phyloP scores from a whole-genome alignment of 495 filamentous ascomycete species.

The Aspergillus nidulans region DNA sequence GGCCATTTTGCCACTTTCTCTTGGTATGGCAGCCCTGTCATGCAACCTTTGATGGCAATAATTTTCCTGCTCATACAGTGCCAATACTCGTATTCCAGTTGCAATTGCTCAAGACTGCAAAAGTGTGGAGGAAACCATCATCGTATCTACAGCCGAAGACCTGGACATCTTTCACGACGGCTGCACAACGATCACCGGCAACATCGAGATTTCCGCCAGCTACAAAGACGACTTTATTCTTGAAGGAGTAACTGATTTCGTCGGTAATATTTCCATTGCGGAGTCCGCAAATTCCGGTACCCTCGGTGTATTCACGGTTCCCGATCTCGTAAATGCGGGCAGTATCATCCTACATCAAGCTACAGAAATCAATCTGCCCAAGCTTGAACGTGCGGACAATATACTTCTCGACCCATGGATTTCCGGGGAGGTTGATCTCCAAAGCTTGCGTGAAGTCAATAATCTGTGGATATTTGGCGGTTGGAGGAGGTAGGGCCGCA shows the following conservation, averaged over 20 bases:
- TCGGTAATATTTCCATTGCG: not conserved
- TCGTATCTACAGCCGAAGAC: not conserved
- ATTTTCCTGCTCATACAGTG: not conserved
- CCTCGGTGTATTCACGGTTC: not conserved
- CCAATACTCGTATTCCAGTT: not conserved
- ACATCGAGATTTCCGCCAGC: not conserved
- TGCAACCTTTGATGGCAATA: too few species aligned
- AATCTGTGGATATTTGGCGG: not conserved
- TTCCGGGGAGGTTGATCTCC: conserved; percentile 3
- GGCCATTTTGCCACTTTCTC: not conserved
- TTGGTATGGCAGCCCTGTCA: too few species aligned
- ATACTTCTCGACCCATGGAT: not conserved
- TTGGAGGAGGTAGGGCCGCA: conserved; percentile 1
- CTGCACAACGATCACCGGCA: conserved; percentile 2
- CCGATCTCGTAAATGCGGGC: not conserved
- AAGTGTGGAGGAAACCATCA: not conserved
- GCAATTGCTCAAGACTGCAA: not conserved
- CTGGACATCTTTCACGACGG: conserved; percentile 1
- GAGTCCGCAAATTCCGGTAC: not conserved
- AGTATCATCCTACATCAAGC: not conserved
- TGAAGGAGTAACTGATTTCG: not conserved
- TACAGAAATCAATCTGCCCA: not conserved
- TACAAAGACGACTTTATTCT: conserved; percentile 6
- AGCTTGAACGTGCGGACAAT: not conserved
- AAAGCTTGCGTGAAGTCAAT: not conserved